These are phyloP conservation scores for Zopfia rhizophila DNA, from an alignment of 2,329 filamentous ascomycete genomes.

Conservation along the genomic window DNA sequence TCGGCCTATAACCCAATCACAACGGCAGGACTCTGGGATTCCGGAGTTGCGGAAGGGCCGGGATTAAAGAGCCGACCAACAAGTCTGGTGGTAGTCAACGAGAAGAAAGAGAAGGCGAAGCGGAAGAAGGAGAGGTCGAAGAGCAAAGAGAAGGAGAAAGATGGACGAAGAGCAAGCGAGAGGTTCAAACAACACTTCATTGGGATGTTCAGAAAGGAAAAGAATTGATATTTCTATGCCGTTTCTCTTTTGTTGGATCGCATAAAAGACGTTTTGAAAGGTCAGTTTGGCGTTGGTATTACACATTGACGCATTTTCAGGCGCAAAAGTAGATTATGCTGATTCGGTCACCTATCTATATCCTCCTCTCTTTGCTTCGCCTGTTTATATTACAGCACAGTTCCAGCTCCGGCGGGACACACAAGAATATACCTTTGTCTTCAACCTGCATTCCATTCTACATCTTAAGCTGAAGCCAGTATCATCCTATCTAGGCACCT, in stretches of 20 bases:
- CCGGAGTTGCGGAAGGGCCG: constrained; percentile 37
- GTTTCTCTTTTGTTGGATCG: too few relatives aligned
- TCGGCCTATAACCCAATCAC: constrained; percentile 46
- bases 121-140: constrained; percentile 39
- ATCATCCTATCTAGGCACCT: not conserved
- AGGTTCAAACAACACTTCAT: constrained; percentile 10
- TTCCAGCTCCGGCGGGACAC: too few relatives aligned
- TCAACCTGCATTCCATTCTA: not conserved
- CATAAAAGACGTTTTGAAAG: too few relatives aligned
- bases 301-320: not conserved
- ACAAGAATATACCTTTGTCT: too few relatives aligned
- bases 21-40: constrained; percentile 50
- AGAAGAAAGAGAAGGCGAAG: constrained; percentile 43
- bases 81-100: constrained; percentile 46
- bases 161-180: constrained; percentile 19
- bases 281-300: too few relatives aligned
- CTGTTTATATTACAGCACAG: not conserved
- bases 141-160: constrained; percentile 34
- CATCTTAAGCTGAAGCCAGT: not conserved
- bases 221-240: not conserved
- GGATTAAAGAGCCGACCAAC: constrained; percentile 43
- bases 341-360: not conserved
- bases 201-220: constrained; percentile 10
- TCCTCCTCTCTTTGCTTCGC: not conserved
- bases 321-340: not conserved